These are phyloP conservation scores for Stylonectria norvegica DNA, from an alignment of 2,329 filamentous ascomycete species.

Conservation along the genomic window DNA sequence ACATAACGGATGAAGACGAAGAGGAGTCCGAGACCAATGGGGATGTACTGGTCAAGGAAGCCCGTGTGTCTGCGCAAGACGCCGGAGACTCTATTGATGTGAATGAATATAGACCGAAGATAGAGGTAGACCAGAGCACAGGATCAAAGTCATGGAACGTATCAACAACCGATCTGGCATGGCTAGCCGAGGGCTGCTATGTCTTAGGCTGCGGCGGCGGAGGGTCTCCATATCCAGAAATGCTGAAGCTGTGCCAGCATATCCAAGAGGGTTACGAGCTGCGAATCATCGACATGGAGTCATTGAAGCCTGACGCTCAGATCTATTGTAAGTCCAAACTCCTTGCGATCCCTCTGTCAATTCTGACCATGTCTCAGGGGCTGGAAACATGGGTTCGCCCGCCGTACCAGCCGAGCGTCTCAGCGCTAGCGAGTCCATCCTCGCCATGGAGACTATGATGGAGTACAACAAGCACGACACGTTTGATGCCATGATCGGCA, in stretches of 20 bases:
- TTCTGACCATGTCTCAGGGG: background rate
- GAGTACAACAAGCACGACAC: background rate
- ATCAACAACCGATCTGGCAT: slow-evolving; percentile 52
- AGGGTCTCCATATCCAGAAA: slow-evolving; percentile 43
- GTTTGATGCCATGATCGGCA: slow-evolving; percentile 1
- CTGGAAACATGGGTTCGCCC: background rate
- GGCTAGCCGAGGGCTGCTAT: slow-evolving; percentile 54
- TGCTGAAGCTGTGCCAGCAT: background rate
- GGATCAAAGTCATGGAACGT: slow-evolving; percentile 41
- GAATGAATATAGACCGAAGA: slow-evolving; percentile 40
- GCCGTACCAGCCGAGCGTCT: background rate
- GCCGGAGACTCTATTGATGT: slow-evolving; percentile 27
- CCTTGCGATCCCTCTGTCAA: too few species aligned
- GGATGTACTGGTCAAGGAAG: background rate
- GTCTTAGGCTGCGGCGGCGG: slow-evolving; percentile 58
- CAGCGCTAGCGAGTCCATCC: background rate
- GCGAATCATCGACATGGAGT: background rate
- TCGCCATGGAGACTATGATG: background rate
- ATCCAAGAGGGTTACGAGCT: background rate
- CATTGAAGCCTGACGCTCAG: background rate
- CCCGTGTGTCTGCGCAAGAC: background rate
- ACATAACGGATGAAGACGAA: background rate
- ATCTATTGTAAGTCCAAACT: background rate
- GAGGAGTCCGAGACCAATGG: slow-evolving; percentile 9
- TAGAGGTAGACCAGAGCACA: background rate